These are phyloP conservation scores for Magnolia kwangsiensis DNA, from an alignment of 164 flowering plant genomes.

Conservation along the genomic window DNA sequence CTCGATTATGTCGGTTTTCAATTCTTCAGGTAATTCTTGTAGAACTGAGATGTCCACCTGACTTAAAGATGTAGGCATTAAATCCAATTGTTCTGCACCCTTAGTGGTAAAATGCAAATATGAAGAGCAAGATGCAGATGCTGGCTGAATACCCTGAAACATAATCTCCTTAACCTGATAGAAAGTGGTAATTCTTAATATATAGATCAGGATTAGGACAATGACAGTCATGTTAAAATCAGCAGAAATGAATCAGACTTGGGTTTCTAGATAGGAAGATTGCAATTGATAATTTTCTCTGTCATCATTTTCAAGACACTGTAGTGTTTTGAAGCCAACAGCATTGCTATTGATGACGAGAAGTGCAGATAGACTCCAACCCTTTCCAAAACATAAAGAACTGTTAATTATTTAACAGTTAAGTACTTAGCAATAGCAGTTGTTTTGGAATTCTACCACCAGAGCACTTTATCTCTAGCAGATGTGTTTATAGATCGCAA, in stretches of 20 bases:
- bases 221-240: background rate
- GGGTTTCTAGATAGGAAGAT: background rate
- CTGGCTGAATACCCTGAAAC: constrained; percentile 14
- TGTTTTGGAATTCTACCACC: too few species aligned
- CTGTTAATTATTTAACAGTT: too few species aligned
- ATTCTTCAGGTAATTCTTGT: constrained; percentile 70
- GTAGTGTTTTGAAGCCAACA: background rate
- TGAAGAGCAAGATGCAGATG: constrained; percentile 17
- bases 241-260: constrained; percentile 1
- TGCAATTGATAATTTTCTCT: background rate
- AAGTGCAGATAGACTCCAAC: background rate
- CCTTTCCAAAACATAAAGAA: background rate
- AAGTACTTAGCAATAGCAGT: too few species aligned
- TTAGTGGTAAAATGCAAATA: constrained; percentile 9
- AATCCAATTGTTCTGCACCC: constrained; percentile 23
- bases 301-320: background rate
- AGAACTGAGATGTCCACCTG: constrained; percentile 72
- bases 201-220: background rate
- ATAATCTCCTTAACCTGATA: constrained; percentile 21
- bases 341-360: background rate
- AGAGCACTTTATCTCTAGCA: too few species aligned
- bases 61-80: constrained; percentile 82
- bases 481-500: too few species aligned
- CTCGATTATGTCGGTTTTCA: constrained; percentile 62
- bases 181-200: background rate